phyloP scores from a whole-genome alignment of 345 rosid genomes.

The Boechera retrofracta region DNA sequence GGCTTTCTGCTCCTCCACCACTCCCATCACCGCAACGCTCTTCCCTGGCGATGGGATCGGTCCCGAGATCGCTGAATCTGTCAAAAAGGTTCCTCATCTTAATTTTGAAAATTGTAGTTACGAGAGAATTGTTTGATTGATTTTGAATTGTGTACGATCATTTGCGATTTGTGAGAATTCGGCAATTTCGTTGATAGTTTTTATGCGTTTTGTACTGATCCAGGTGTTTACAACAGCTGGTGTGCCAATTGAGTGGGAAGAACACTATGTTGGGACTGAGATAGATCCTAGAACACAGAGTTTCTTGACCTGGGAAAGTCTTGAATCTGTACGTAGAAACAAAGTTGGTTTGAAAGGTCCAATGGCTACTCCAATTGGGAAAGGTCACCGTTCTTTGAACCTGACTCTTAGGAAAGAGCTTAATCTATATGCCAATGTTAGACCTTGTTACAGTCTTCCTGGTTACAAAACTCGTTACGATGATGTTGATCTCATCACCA shows the following conservation, averaged over 20 bases:
- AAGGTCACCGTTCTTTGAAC: conserved; percentile 97
- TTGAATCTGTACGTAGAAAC: conserved; percentile 88
- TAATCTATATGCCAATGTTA: conserved; percentile 91
- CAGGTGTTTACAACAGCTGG: conserved; percentile 80
- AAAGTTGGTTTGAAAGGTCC: conserved; percentile 97
- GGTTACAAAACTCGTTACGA: conserved; percentile 96
- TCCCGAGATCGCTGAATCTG: conserved; percentile 98
- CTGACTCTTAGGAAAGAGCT: conserved; percentile 95
- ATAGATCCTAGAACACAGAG: conserved; percentile 98
- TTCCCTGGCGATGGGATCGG: conserved; percentile 99
- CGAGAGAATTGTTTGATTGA: conserved; percentile 17
- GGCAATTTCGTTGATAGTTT: conserved; percentile 3
- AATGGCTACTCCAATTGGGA: conserved; percentile 99
- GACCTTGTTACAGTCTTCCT: conserved; percentile 98
- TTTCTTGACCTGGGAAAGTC: conserved; percentile 96
- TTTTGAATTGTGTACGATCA: not conserved
- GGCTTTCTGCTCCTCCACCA: conserved; percentile 60
- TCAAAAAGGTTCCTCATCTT: conserved; percentile 64
- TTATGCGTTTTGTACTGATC: conserved; percentile 17
- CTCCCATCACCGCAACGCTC: conserved; percentile 85
- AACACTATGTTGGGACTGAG: conserved; percentile 78
- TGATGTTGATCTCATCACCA: conserved; percentile 87
- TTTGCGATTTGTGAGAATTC: not conserved
- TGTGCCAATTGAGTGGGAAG: conserved; percentile 98
- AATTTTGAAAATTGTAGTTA: not conserved